These are phyloP conservation scores for Dunaliella primolecta DNA, from an alignment of 139 green algal species.

Conservation along the genomic window DNA sequence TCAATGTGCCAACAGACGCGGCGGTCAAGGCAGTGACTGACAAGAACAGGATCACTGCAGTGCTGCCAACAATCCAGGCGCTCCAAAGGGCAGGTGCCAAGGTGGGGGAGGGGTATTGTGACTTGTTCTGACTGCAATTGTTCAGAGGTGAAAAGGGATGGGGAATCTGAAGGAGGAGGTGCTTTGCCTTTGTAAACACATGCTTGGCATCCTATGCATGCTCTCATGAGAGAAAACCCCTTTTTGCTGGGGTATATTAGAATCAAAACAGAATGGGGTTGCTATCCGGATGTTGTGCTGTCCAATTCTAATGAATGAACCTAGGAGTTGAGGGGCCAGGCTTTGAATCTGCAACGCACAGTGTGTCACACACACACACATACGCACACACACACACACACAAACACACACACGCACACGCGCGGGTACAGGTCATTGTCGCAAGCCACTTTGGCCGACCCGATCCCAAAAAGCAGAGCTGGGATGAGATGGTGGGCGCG, in stretches of 20 bases:
- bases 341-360: no score
- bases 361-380: no score
- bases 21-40: slow-evolving; percentile 57
- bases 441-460: slow-evolving; percentile 42
- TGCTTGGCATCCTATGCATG: background rate
- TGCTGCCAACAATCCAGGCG: slow-evolving; percentile 60
- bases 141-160: background rate
- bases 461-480: slow-evolving; percentile 19
- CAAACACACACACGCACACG: background rate
- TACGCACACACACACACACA: background rate
- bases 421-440: slow-evolving; percentile 12
- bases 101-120: background rate
- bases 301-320: no score
- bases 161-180: background rate
- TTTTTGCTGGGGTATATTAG: no score
- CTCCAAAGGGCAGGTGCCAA: slow-evolving; percentile 23
- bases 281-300: no score
- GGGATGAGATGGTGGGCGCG: slow-evolving; percentile 8
- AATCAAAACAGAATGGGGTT: no score
- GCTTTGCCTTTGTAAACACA: background rate
- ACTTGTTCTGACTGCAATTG: background rate
- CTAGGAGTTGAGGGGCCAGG: no score
- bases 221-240: background rate
- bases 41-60: slow-evolving; percentile 56
- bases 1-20: slow-evolving; percentile 70